Evolutionary conservation across 495 filamentous ascomycete genomes (phyloP), one percentile per base, ranked within the genome.

Genomic region (Penicillium soppii): DNA sequence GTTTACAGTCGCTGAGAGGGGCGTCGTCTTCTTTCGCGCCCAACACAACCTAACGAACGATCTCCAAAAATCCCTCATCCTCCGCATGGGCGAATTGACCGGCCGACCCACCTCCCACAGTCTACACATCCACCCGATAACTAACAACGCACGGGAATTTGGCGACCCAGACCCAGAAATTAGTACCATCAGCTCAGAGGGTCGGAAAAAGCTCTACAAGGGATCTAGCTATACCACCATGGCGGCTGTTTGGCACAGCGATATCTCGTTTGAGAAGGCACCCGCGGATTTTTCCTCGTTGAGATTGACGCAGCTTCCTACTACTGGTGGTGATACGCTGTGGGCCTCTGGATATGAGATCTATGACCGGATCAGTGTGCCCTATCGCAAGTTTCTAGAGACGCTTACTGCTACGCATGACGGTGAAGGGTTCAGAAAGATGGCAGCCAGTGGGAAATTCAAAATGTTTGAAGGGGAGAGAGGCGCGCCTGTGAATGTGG

Each of bases 331-430:
- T 27, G 67, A 70, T 55, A 89, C 84, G 2, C 77, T 91, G 21
- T 88, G 84, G 84, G 86, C 84, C 2, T 82, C 78, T 0, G 84
- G 82, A 23, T 90, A 89, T 60, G 86, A 90, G 61, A 67, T 88
- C 1, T 90, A 87, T 62, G 87, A 90, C 63, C 79, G 85, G 4
- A 71, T 90, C 52, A 84, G 80, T 1, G 67, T 75, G 19, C 73
- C 82, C 0, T 78, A 84, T 40, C 82, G 78, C 30, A 59, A 63
- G n/a, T 86, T 89, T 63, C 66, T 89, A 30, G 87, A 91, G 55
- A 67, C 63, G 0, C 63, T 92, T 19, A 85, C 80, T 0, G 84
- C 78, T 1, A 80, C 77, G 22, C 83, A 82, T 58, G 42, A n/a
- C n/a, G n/a, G n/a, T n/a, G n/a, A n/a, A n/a, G n/a, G n/a, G n/a